phyloP scores from a whole-genome alignment of 2,329 filamentous ascomycete genomes.

The Ophiostoma tasmaniense region DNA sequence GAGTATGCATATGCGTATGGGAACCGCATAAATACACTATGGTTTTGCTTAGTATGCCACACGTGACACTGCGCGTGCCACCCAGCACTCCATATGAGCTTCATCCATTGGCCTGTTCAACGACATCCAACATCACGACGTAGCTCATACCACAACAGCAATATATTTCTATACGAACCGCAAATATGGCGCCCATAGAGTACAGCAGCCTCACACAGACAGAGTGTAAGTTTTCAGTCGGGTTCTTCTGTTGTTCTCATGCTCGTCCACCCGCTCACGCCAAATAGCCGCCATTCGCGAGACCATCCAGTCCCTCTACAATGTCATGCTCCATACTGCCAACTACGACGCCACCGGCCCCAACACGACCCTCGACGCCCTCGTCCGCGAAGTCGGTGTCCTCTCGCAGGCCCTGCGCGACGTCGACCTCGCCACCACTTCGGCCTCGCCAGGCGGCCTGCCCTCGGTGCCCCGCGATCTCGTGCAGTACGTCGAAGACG shows the following conservation, averaged over 20 bases:
- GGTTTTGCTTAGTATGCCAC: background rate
- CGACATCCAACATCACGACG: background rate
- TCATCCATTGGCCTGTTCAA: background rate
- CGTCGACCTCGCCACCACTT: constrained; percentile 33
- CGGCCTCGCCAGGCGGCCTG: constrained; percentile 27
- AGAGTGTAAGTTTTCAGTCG: constrained; percentile 15
- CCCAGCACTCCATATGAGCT: background rate
- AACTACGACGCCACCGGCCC: constrained; percentile 45
- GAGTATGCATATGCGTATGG: too few relatives aligned
- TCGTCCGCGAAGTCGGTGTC: constrained; percentile 44
- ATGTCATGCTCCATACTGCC: constrained; percentile 54
- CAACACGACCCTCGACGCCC: constrained; percentile 46
- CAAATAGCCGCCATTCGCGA: constrained; percentile 27
- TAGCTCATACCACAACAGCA: background rate
- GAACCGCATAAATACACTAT: background rate
- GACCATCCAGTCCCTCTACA: constrained; percentile 55
- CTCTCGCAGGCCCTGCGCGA: constrained; percentile 34
- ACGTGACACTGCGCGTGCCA: background rate
- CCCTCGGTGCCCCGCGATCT: constrained; percentile 53
- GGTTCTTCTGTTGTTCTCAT: background rate
- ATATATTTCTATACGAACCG: background rate
- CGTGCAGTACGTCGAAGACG: constrained; percentile 60
- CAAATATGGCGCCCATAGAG: constrained; percentile 35
- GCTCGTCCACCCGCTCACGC: background rate
- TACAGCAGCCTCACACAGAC: constrained; percentile 17